Evolutionary conservation across 768 basidiomycete species (phyloP).

Genomic region (Suillus paluster): DNA sequence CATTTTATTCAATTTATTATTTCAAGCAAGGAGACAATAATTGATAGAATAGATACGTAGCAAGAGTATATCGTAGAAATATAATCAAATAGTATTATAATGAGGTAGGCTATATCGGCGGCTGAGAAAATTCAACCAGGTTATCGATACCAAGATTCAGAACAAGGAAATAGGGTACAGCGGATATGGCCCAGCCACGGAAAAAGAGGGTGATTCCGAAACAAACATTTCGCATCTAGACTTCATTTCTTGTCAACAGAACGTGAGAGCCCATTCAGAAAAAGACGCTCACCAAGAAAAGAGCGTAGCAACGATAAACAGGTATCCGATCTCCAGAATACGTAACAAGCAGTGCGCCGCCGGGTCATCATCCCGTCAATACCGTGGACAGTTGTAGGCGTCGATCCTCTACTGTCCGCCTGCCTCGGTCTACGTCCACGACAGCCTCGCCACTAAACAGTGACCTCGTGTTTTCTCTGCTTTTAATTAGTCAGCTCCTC

Average conservation of each 20-base stretch:
- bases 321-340: slow-evolving; percentile 13
- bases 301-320: slow-evolving; percentile 17
- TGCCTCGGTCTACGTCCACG: not conserved
- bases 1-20: slow-evolving; percentile 26
- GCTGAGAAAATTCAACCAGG: slow-evolving; percentile 6
- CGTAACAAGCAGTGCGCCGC: slow-evolving; percentile 13
- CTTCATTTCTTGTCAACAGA: slow-evolving; percentile 21
- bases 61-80: not conserved
- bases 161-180: slow-evolving; percentile 16
- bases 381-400: slow-evolving; percentile 6
- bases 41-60: too few relatives aligned
- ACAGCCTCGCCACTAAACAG: too few relatives aligned
- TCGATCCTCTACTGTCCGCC: slow-evolving; percentile 6
- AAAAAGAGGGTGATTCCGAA: slow-evolving; percentile 21
- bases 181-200: slow-evolving; percentile 20
- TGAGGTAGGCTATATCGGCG: slow-evolving; percentile 14
- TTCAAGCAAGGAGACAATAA: too few relatives aligned
- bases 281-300: slow-evolving; percentile 16
- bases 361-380: slow-evolving; percentile 5
- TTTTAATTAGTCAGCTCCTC: not conserved
- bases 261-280: slow-evolving; percentile 16
- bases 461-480: not conserved
- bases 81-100: slow-evolving; percentile 9
- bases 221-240: slow-evolving; percentile 19
- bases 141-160: slow-evolving; percentile 10